These are phyloP conservation scores for Amylostereum areolatum DNA, from an alignment of 1,284 basidiomycete genomes.

Conservation along the genomic window DNA sequence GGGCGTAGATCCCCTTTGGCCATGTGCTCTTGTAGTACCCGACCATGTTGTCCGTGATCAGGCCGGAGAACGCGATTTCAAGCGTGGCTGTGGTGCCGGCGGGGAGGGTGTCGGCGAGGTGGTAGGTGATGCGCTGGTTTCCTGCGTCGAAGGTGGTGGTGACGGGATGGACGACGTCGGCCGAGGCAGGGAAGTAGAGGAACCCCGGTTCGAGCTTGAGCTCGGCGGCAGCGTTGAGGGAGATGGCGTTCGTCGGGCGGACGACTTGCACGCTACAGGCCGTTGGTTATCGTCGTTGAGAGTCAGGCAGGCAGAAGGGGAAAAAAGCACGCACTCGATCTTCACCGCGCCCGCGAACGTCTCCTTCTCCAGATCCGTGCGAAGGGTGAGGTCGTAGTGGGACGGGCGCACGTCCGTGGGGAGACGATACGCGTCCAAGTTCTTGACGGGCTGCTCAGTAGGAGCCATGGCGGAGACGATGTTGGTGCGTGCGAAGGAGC, in stretches of 20 bases:
- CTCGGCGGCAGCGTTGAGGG: conserved; percentile 63
- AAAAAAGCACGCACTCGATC: conserved; percentile 45
- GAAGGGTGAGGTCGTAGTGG: conserved; percentile 83
- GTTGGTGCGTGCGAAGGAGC: too few relatives aligned
- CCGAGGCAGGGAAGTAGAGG: conserved; percentile 54
- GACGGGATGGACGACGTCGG: conserved; percentile 41
- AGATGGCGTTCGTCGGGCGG: conserved; percentile 59
- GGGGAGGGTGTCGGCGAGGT: conserved; percentile 49
- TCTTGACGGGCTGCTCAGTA: too few relatives aligned
- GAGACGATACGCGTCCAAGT: conserved; percentile 68
- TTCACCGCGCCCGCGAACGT: conserved; percentile 77
- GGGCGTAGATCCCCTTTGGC: conserved; percentile 61
- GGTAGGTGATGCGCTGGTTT: conserved; percentile 60
- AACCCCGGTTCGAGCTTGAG: conserved; percentile 67
- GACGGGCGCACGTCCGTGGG: conserved; percentile 69
- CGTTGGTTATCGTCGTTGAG: background rate
- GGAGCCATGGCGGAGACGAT: too few relatives aligned
- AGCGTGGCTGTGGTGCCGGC: conserved; percentile 60
- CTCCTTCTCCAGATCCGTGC: conserved; percentile 74
- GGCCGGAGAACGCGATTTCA: conserved; percentile 57
- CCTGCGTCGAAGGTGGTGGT: conserved; percentile 49
- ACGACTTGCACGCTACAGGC: conserved; percentile 60
- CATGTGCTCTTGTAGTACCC: conserved; percentile 65
- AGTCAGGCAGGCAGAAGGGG: background rate
- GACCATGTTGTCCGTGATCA: conserved; percentile 64